Conservation (phyloP, 768 basidiomycete genomes). For the Cystofilobasidium ferigula region DNA sequence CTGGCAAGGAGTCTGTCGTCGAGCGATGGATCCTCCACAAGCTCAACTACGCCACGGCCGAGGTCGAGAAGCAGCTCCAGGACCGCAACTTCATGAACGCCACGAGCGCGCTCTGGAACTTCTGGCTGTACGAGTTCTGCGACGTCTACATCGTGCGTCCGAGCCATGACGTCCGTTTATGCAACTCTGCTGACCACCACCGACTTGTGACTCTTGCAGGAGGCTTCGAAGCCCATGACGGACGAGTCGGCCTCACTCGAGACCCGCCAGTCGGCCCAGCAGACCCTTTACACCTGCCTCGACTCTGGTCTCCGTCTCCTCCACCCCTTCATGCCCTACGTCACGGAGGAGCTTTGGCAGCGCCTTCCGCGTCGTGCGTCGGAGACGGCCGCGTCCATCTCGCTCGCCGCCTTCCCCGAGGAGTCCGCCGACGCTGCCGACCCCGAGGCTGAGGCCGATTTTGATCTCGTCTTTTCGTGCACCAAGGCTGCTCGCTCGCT, state of each 20-base stretch:
- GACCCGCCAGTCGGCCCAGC: slow-evolving; percentile 71
- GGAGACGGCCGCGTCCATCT: slow-evolving; percentile 74
- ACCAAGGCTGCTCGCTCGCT: slow-evolving; percentile 72
- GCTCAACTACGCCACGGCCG: slow-evolving; percentile 65
- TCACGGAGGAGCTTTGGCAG: slow-evolving; percentile 98
- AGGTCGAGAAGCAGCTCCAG: slow-evolving; percentile 62
- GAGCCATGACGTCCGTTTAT: too few relatives aligned
- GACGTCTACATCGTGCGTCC: slow-evolving; percentile 97
- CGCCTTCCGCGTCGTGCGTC: slow-evolving; percentile 74
- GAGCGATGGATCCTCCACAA: slow-evolving; percentile 95
- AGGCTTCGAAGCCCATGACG: slow-evolving; percentile 97
- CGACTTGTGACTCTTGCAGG: too few relatives aligned
- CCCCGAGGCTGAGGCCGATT: slow-evolving; percentile 64
- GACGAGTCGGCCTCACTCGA: slow-evolving; percentile 56
- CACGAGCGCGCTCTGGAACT: slow-evolving; percentile 72
- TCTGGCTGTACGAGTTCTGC: slow-evolving; percentile 98
- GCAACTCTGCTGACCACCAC: too few relatives aligned
- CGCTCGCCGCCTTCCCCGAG: slow-evolving; percentile 74
- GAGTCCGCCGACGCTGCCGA: slow-evolving; percentile 32
- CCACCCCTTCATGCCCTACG: slow-evolving; percentile 98
- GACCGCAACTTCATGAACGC: slow-evolving; percentile 89
- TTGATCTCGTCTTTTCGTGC: slow-evolving; percentile 71
- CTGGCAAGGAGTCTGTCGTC: slow-evolving; percentile 78
- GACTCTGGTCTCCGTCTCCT: slow-evolving; percentile 79
- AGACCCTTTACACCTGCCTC: slow-evolving; percentile 89